A percentile compares a stretch with the other conserved stretches of the same genome.
phyloP scores from a whole-genome alignment of 2,329 filamentous ascomycete species.

The Penicillium crustosum region DNA sequence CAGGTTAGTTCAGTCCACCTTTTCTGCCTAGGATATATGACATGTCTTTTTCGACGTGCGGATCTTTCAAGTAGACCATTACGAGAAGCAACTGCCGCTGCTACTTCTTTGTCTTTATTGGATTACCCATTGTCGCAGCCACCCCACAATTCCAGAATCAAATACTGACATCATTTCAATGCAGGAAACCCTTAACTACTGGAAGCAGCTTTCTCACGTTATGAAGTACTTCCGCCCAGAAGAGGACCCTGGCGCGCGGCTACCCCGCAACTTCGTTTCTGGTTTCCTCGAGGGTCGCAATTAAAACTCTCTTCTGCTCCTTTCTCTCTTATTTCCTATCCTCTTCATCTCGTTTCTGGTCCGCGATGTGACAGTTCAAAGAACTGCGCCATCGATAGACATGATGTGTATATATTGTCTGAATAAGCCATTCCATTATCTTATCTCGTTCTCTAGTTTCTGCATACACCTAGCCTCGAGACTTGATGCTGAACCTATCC shows the following conservation, averaged over 20 bases:
- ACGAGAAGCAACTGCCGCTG: background rate
- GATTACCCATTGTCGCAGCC: too few species aligned
- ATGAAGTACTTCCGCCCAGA: conserved; percentile 96
- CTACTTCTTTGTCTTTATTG: background rate
- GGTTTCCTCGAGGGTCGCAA: conserved; percentile 87
- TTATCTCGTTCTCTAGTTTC: conserved; percentile 1
- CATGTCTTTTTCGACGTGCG: background rate
- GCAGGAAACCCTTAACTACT: conserved; percentile 98
- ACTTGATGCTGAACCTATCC: background rate
- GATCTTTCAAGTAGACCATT: background rate
- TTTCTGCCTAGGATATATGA: background rate
- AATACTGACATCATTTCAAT: conserved; percentile 1
- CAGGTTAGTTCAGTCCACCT: conserved; percentile 62
- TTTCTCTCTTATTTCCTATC: conserved; percentile 13
- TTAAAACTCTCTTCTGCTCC: conserved; percentile 26
- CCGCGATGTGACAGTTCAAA: conserved; percentile 16
- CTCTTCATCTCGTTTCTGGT: conserved; percentile 22
- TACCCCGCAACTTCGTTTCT: conserved; percentile 88
- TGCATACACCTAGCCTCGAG: background rate
- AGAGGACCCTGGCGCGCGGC: conserved; percentile 69
- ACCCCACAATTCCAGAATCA: background rate
- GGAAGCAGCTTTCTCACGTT: conserved; percentile 94
- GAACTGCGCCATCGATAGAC: conserved; percentile 27
- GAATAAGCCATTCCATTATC: conserved; percentile 29
- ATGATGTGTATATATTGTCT: conserved; percentile 41